These are phyloP conservation scores for Pelargonium fulgidum DNA, from an alignment of 441 rosid genomes.

Conservation along the genomic window DNA sequence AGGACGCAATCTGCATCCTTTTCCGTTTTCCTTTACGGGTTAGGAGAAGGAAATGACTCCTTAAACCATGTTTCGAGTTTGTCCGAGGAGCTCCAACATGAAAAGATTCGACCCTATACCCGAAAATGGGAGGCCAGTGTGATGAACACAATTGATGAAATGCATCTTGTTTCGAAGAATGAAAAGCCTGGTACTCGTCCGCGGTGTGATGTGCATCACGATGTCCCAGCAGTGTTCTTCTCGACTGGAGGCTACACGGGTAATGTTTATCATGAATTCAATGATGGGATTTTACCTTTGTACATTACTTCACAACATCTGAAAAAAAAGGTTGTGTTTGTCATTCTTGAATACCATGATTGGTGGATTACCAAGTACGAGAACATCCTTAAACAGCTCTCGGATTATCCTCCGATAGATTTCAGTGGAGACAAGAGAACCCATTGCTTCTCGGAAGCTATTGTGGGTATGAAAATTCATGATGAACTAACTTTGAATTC, in stretches of 20 bases:
- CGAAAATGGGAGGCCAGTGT: conserved; percentile 83
- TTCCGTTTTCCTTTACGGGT: conserved; percentile 51
- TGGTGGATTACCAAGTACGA: conserved; percentile 92
- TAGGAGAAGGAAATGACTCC: conserved; percentile 26
- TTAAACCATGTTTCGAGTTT: conserved; percentile 20
- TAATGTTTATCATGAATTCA: conserved; percentile 84
- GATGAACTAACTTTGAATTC: conserved; percentile 65
- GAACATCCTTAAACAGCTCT: conserved; percentile 49
- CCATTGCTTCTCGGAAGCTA: conserved; percentile 81
- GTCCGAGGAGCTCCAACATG: conserved; percentile 28
- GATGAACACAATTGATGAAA: conserved; percentile 71
- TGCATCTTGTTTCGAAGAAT: conserved; percentile 43
- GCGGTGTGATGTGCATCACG: conserved; percentile 58
- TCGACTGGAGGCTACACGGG: conserved; percentile 93
- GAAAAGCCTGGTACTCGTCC: conserved; percentile 21
- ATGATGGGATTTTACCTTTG: conserved; percentile 82
- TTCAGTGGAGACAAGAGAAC: conserved; percentile 56
- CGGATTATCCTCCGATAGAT: conserved; percentile 60
- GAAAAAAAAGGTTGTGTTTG: conserved; percentile 72
- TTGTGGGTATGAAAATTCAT: conserved; percentile 72
- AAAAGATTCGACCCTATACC: conserved; percentile 81
- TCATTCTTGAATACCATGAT: conserved; percentile 70
- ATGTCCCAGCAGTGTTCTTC: conserved; percentile 75
- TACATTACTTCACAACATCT: conserved; percentile 73
- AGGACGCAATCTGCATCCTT: conserved; percentile 61